Percentiles rank a stretch among this genome's conserved stretches.
Conservation (phyloP, 306 rosid species). For the Astragalus glycyphyllos region DNA sequence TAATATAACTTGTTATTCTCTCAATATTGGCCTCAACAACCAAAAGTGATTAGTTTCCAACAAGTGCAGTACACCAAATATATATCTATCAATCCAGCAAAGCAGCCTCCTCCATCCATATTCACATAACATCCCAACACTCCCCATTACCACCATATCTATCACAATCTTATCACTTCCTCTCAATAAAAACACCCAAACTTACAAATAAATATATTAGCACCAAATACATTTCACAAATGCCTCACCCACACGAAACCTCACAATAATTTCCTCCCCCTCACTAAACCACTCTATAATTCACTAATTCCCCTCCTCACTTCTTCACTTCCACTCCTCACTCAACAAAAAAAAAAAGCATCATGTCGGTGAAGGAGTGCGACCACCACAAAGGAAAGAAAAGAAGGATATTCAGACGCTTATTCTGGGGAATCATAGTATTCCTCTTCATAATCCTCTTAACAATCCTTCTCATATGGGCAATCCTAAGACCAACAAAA, state of each 20-base stretch:
- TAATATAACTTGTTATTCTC: background rate
- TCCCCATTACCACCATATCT: background rate
- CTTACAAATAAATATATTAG: background rate
- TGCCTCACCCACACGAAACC: slow-evolving; percentile 43
- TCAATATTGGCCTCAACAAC: slow-evolving; percentile 1
- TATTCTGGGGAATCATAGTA: slow-evolving; percentile 51
- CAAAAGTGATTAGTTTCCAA: slow-evolving; percentile 29
- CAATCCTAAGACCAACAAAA: slow-evolving; percentile 70
- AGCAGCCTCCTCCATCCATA: slow-evolving; percentile 49
- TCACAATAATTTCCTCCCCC: slow-evolving; percentile 18
- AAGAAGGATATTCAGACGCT: background rate
- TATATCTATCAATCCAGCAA: background rate
- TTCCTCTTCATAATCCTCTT: slow-evolving; percentile 64
- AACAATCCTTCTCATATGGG: slow-evolving; percentile 74
- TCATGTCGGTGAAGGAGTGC: slow-evolving; percentile 69
- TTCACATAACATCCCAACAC: slow-evolving; percentile 36
- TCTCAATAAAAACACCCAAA: slow-evolving; percentile 12
- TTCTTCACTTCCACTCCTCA: background rate
- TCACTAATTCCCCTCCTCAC: background rate
- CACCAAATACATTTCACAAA: slow-evolving; percentile 8
- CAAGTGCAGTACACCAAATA: too few species aligned
- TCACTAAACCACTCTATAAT: background rate
- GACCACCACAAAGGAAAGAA: slow-evolving; percentile 52
- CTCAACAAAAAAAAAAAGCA: background rate
- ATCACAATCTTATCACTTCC: slow-evolving; percentile 45